Evolutionary conservation across 352 stramenopile genomes (phyloP).

Genomic region (Phytophthora fragariae): DNA sequence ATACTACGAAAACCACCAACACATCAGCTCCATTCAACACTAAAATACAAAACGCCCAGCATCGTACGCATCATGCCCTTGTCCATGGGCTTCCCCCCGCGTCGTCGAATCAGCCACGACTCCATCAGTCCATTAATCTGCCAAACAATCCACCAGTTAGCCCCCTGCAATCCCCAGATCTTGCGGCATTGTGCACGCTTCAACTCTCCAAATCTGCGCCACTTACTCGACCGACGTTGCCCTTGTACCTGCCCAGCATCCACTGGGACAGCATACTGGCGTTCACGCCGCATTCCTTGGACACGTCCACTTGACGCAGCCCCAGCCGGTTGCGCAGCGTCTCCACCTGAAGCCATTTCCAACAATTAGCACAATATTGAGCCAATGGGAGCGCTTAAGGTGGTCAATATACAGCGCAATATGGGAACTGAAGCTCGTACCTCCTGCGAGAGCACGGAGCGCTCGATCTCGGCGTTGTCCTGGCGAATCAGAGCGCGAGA

Average conservation of each 20-base stretch:
- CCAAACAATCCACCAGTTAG: conserved; percentile 4
- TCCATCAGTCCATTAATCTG: conserved; percentile 90
- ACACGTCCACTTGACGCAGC: conserved; percentile 84
- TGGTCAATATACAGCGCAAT: not conserved
- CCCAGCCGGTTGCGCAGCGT: conserved; percentile 73
- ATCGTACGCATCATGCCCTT: conserved; percentile 68
- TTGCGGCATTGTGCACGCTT: not conserved
- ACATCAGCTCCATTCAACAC: not conserved
- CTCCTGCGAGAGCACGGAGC: conserved; percentile 81
- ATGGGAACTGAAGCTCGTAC: conserved; percentile 22
- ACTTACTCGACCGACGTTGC: conserved; percentile 79
- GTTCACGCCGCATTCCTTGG: conserved; percentile 87
- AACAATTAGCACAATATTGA: not conserved
- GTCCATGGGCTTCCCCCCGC: conserved; percentile 83
- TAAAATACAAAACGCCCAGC: not conserved
- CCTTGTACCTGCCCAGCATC: conserved; percentile 89
- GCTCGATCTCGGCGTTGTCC: conserved; percentile 89
- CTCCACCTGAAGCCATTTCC: conserved; percentile 59
- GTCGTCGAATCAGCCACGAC: conserved; percentile 83
- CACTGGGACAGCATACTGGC: conserved; percentile 89
- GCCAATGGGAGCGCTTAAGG: not conserved
- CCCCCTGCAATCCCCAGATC: not conserved
- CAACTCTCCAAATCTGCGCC: not conserved
- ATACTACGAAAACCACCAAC: conserved; percentile 34
- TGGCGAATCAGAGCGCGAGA: conserved; percentile 26